A percentile compares a stretch with the other conserved stretches of the same genome.
phyloP scores from a whole-genome alignment of 768 basidiomycete species.

The Tulasnella sp. region DNA sequence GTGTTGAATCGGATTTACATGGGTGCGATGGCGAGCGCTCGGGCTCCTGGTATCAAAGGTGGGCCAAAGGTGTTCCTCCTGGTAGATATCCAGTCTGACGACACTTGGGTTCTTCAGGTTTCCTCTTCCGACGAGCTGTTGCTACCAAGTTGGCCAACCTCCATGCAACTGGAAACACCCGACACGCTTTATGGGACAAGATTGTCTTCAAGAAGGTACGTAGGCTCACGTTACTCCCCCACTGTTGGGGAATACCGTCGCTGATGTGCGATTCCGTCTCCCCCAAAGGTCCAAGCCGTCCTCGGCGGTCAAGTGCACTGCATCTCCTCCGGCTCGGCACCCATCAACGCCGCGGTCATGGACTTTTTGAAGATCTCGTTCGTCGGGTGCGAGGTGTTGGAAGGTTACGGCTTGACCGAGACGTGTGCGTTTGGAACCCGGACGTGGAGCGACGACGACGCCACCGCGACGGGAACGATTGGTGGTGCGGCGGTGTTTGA shows the following conservation, averaged over 20 bases:
- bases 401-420: conserved; percentile 15
- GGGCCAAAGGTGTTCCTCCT: conserved; percentile 31
- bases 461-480: conserved; percentile 62
- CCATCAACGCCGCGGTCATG: conserved; percentile 74
- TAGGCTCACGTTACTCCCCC: too few relatives aligned
- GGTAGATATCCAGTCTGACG: background rate
- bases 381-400: conserved; percentile 41
- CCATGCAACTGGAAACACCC: conserved; percentile 55
- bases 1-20: conserved; percentile 76
- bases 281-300: conserved; percentile 60
- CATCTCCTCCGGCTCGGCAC: conserved; percentile 80
- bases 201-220: conserved; percentile 94
- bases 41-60: conserved; percentile 62
- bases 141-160: conserved; percentile 65
- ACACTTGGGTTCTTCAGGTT: background rate
- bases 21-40: conserved; percentile 39
- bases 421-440: background rate
- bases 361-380: conserved; percentile 85
- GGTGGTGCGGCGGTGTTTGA: conserved; percentile 69
- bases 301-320: conserved; percentile 70
- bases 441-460: conserved; percentile 37
- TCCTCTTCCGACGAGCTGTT: conserved; percentile 72
- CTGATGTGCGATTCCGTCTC: conserved; percentile 1
- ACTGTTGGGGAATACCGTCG: too few relatives aligned
- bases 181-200: conserved; percentile 79